A percentile compares a stretch with the other conserved stretches of the same genome.
Conservation (phyloP, 2,329 filamentous ascomycete species). For the Pyrenophora teres region DNA sequence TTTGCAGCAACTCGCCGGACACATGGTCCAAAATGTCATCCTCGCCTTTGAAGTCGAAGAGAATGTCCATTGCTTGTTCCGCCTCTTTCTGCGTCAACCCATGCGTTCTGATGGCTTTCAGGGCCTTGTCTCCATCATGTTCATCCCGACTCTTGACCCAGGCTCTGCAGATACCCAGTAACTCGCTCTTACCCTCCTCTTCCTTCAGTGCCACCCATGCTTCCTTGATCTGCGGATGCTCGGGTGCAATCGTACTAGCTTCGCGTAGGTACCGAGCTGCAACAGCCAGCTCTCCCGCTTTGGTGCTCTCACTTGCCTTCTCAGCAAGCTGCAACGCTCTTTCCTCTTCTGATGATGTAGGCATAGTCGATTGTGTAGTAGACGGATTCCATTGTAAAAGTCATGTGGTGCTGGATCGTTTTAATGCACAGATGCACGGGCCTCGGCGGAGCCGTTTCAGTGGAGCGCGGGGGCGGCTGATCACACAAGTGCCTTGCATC, state of each 20-base stretch:
- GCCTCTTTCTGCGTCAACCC: constrained; percentile 47
- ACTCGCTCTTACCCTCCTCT: constrained; percentile 44
- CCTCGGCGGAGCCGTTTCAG: constrained; percentile 14
- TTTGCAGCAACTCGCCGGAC: constrained; percentile 45
- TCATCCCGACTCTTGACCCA: constrained; percentile 46
- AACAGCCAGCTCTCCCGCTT: constrained; percentile 43
- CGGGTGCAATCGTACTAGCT: constrained; percentile 51
- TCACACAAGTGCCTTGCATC: constrained; percentile 1
- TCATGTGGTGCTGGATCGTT: constrained; percentile 17
- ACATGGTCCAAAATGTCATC: constrained; percentile 50
- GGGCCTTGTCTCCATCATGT: constrained; percentile 49
- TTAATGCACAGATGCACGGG: constrained; percentile 22
- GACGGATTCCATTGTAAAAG: constrained; percentile 21
- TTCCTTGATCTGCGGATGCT: constrained; percentile 48
- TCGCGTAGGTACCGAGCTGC: constrained; percentile 51
- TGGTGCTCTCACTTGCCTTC: constrained; percentile 34
- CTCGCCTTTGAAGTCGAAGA: constrained; percentile 50
- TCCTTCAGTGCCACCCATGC: constrained; percentile 49
- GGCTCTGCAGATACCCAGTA: constrained; percentile 41
- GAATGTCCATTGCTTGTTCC: constrained; percentile 47
- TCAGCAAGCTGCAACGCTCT: constrained; percentile 39
- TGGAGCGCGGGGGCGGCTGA: constrained; percentile 12
- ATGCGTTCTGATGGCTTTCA: constrained; percentile 33
- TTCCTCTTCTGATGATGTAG: constrained; percentile 34
- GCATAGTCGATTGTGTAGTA: constrained; percentile 27